Conservation (phyloP, 495 filamentous ascomycete species). For the Copromyces sp. region DNA sequence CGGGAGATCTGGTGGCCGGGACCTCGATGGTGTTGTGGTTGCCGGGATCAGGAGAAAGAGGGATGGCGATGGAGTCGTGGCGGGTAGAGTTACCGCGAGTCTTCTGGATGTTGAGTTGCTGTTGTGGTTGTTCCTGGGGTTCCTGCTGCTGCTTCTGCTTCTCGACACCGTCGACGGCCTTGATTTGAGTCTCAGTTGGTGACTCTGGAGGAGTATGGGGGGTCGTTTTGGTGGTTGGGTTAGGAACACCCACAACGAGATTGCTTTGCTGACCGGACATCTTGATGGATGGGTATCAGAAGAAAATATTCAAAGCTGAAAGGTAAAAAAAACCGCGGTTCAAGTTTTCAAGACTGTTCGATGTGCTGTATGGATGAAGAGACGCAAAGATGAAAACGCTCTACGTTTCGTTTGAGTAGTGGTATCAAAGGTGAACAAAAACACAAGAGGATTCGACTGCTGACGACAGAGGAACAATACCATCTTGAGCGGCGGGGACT, state of each 20-base stretch:
- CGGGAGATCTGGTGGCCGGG: constrained; percentile 57
- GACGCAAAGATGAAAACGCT: neutral
- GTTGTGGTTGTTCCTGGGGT: neutral
- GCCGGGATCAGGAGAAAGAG: constrained; percentile 6
- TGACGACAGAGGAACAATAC: neutral
- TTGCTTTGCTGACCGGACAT: neutral
- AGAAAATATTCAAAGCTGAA: neutral
- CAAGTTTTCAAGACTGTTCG: neutral
- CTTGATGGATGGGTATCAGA: neutral
- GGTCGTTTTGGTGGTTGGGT: neutral
- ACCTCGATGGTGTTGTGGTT: constrained; percentile 52
- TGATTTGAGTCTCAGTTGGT: neutral
- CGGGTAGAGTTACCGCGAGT: neutral
- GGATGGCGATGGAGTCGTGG: constrained; percentile 13
- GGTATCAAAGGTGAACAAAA: neutral
- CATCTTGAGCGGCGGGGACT: neutral
- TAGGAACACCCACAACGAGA: neutral
- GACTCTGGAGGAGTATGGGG: constrained; percentile 1
- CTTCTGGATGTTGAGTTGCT: neutral
- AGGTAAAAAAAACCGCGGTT: neutral
- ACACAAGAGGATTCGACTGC: neutral
- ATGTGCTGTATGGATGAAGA: neutral
- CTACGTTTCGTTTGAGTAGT: neutral
- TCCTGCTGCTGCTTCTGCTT: neutral
- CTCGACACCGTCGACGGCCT: neutral